Evolutionary conservation across 2,329 filamentous ascomycete genomes (phyloP).

Genomic region (Escovopsis sp.): DNA sequence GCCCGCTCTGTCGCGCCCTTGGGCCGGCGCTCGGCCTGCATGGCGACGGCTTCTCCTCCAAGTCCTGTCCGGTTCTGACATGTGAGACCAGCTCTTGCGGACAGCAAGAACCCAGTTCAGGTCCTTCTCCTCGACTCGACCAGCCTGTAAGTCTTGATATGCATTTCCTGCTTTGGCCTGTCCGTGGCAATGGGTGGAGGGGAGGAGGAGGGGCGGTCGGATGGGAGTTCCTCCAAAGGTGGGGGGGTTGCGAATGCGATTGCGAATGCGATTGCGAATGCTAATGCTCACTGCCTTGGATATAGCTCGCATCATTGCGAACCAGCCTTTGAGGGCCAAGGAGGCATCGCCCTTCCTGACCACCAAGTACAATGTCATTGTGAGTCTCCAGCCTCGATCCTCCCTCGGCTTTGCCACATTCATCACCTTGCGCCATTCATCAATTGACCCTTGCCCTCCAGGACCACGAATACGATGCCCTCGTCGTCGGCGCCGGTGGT

Average conservation of each 20-base stretch:
- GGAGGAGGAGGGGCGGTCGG: not conserved
- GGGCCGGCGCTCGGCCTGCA: slow-evolving; percentile 5
- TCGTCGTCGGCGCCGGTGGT: slow-evolving; percentile 80
- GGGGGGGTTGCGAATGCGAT: not conserved
- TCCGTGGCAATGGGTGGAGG: not conserved
- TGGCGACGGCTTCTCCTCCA: not conserved
- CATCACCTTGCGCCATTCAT: not conserved
- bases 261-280: not conserved
- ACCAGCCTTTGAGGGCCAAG: slow-evolving; percentile 76
- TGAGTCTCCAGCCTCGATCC: slow-evolving; percentile 27
- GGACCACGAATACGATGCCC: slow-evolving; percentile 97
- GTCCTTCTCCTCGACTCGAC: slow-evolving; percentile 75
- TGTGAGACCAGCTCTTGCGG: slow-evolving; percentile 41
- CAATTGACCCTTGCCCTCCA: slow-evolving; percentile 25
- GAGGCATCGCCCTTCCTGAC: slow-evolving; percentile 79
- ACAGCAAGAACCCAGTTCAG: slow-evolving; percentile 50
- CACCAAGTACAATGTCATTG: slow-evolving; percentile 87
- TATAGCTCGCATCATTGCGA: slow-evolving; percentile 70
- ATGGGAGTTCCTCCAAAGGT: too few species aligned
- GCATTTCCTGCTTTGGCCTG: too few species aligned
- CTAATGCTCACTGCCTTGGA: not conserved
- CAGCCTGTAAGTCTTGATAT: slow-evolving; percentile 46
- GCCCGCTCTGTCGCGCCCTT: slow-evolving; percentile 3
- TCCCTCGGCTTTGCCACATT: too few species aligned
- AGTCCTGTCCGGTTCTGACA: slow-evolving; percentile 10